Conservation (phyloP, 768 basidiomycete genomes). For the Chalciporus sphaerocephalus region DNA sequence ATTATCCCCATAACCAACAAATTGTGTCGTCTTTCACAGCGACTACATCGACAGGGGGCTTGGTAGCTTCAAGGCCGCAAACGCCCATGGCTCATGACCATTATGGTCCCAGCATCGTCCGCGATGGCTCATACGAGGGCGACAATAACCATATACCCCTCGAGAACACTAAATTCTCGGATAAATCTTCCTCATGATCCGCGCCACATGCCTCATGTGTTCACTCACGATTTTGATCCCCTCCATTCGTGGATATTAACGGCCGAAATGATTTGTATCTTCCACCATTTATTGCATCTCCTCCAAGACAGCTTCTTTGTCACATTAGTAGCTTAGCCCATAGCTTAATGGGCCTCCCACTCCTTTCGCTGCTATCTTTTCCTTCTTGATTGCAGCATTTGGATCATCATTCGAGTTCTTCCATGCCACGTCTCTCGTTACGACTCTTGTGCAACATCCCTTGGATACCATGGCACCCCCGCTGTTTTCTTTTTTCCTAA, state of each 20-base stretch:
- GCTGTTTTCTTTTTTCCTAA: constrained; percentile 6
- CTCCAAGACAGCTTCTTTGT: constrained; percentile 14
- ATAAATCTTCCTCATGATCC: constrained; percentile 49
- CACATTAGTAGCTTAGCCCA: constrained; percentile 18
- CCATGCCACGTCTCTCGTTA: constrained; percentile 8
- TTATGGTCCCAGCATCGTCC: constrained; percentile 40
- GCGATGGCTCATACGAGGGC: constrained; percentile 39
- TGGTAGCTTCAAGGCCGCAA: constrained; percentile 67
- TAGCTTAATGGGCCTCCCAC: constrained; percentile 15
- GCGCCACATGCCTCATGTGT: not conserved
- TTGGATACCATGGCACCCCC: constrained; percentile 23
- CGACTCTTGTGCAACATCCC: constrained; percentile 12
- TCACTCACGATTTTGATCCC: not conserved
- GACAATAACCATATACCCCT: constrained; percentile 38
- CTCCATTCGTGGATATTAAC: constrained; percentile 1
- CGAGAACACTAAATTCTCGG: constrained; percentile 39
- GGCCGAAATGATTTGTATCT: constrained; percentile 16
- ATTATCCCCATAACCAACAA: constrained; percentile 81
- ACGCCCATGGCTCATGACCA: constrained; percentile 54
- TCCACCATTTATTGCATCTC: constrained; percentile 23
- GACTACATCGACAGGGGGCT: constrained; percentile 68
- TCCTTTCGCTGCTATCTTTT: constrained; percentile 8
- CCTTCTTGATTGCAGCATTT: constrained; percentile 6
- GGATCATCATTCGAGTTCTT: constrained; percentile 11
- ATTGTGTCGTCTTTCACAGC: constrained; percentile 60